These are phyloP conservation scores for Groenewaldozyma salmanticensis DNA, from an alignment of 805 yeast genomes.

Conservation along the genomic window DNA sequence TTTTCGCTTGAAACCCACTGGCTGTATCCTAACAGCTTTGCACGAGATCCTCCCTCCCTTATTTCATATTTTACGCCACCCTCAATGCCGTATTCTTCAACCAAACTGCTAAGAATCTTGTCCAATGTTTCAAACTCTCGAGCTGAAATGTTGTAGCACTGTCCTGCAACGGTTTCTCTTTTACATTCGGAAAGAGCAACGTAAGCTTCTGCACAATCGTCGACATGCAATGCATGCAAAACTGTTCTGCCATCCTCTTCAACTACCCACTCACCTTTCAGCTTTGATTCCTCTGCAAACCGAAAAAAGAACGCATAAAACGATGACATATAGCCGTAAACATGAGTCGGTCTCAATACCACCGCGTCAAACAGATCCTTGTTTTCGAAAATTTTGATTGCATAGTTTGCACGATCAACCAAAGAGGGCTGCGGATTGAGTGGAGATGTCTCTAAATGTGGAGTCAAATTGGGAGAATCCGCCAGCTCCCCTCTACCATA, in stretches of 20 bases:
- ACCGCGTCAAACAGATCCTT: constrained; percentile 4
- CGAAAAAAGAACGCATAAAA: constrained; percentile 1
- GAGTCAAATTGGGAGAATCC: not conserved
- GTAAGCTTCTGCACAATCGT: constrained; percentile 4
- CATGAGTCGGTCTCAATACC: constrained; percentile 4
- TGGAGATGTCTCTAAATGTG: not conserved
- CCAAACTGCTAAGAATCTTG: not conserved
- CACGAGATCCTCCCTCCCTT: not conserved
- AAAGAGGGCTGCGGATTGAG: not conserved
- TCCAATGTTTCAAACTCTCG: not conserved
- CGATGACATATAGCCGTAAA: constrained; percentile 1
- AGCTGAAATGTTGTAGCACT: constrained; percentile 3
- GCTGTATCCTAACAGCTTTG: not conserved
- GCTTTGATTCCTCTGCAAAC: constrained; percentile 4
- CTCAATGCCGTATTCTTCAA: not conserved
- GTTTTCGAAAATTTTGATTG: constrained; percentile 1
- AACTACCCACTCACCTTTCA: constrained; percentile 2
- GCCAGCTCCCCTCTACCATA: not conserved
- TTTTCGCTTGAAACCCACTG: not conserved
- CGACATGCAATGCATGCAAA: constrained; percentile 3
- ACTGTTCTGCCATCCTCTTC: constrained; percentile 1
- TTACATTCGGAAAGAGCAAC: constrained; percentile 1
- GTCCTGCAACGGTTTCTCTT: constrained; percentile 2
- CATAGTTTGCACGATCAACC: not conserved
- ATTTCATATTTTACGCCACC: not conserved